A percentile compares a stretch with the other conserved stretches of the same genome.
Evolutionary conservation across 2,329 filamentous ascomycete species (phyloP).

Genomic region (Eurotiales sp.): DNA sequence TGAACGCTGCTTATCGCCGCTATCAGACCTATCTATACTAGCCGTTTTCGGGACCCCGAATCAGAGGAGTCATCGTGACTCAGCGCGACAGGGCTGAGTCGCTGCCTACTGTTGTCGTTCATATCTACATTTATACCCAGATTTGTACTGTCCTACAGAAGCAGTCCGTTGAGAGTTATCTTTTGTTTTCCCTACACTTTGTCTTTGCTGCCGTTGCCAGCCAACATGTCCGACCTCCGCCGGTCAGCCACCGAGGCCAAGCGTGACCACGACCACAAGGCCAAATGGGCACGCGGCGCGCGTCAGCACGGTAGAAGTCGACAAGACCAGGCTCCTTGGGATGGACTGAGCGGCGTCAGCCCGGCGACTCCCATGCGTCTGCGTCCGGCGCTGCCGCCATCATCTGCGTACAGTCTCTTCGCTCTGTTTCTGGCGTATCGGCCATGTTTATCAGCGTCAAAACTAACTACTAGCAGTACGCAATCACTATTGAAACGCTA

Average conservation of each 20-base stretch:
- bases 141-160: no score
- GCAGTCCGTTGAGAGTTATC: no score
- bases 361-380: not conserved
- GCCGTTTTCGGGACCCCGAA: not conserved
- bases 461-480: not conserved
- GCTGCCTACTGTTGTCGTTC: not conserved
- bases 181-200: not conserved
- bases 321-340: not conserved
- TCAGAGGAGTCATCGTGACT: not conserved
- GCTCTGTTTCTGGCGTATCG: constrained; percentile 19
- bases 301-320: constrained; percentile 14
- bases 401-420: constrained; percentile 1
- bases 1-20: not conserved
- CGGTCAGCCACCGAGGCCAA: constrained; percentile 49
- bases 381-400: constrained; percentile 2
- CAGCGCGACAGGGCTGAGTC: not conserved
- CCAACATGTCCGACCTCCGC: constrained; percentile 46
- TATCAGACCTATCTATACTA: not conserved
- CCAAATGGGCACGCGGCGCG: constrained; percentile 38
- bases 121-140: not conserved
- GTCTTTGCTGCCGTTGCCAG: not conserved
- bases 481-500: constrained; percentile 7
- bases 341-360: not conserved
- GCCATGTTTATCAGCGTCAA: not conserved
- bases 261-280: constrained; percentile 36